Conservation (phyloP, 2,329 filamentous ascomycete species). For the Ophiostoma himal-ulmi region DNA sequence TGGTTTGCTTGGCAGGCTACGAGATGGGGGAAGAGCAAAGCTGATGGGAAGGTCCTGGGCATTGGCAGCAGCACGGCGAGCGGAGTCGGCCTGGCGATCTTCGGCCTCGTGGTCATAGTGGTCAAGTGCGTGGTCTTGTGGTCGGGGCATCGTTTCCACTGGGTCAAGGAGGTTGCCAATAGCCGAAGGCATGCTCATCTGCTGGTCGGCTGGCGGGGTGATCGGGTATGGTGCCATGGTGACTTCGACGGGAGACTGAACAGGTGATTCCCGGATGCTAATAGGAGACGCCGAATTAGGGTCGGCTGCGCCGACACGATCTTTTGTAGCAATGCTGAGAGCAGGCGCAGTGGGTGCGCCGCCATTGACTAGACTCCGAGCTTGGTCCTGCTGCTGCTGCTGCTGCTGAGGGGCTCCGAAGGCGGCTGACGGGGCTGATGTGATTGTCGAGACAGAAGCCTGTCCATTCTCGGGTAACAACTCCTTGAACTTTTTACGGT, state of each 20-base stretch:
- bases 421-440: constrained; percentile 10
- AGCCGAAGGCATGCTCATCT: constrained; percentile 37
- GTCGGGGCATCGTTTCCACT: constrained; percentile 53
- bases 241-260: constrained; percentile 47
- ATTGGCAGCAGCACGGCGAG: constrained; percentile 42
- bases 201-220: constrained; percentile 54
- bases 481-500: constrained; percentile 85
- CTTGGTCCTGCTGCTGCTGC: constrained; percentile 4
- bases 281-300: constrained; percentile 9
- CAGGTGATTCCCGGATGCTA: constrained; percentile 19
- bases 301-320: background rate
- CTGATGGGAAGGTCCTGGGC: constrained; percentile 47
- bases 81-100: constrained; percentile 43
- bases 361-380: background rate
- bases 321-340: background rate
- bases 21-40: constrained; percentile 49
- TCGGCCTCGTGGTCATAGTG: constrained; percentile 52
- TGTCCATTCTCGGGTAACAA: constrained; percentile 38
- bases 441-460: background rate
- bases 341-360: background rate
- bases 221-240: constrained; percentile 58
- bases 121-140: constrained; percentile 54
- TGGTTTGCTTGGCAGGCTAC: constrained; percentile 48
- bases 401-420: constrained; percentile 7
- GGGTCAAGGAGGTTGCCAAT: constrained; percentile 51